Percentiles rank a stretch among this genome's conserved stretches.
These are phyloP conservation scores for Penicillium alfredii DNA, from an alignment of 495 filamentous ascomycete species.

Conservation along the genomic window DNA sequence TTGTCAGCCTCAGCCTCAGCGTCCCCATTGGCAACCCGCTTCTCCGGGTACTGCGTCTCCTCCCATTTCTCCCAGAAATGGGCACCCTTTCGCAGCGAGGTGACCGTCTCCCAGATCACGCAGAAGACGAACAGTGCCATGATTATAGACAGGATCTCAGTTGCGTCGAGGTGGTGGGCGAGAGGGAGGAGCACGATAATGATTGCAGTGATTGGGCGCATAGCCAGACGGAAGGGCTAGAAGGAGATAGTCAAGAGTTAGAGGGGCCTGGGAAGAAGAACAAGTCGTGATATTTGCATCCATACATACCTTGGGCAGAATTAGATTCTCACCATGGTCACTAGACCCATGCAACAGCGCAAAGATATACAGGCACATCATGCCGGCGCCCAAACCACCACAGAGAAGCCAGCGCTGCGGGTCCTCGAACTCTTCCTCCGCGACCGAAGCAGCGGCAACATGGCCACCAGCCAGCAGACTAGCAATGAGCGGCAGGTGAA, in stretches of 20 bases:
- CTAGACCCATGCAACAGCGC: slow-evolving; percentile 28
- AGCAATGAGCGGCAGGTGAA: slow-evolving; percentile 38
- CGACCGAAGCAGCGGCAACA: slow-evolving; percentile 25
- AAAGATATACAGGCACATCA: slow-evolving; percentile 32
- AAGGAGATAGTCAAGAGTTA: no score
- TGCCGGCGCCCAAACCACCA: slow-evolving; percentile 30
- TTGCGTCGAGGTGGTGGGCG: slow-evolving; percentile 21
- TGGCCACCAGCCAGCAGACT: slow-evolving; percentile 37
- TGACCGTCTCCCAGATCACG: slow-evolving; percentile 30
- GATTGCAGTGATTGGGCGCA: slow-evolving; percentile 26
- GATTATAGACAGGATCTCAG: slow-evolving; percentile 25
- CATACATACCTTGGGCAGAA: slow-evolving; percentile 28
- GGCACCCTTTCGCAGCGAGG: slow-evolving; percentile 23
- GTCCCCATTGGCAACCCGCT: neutral
- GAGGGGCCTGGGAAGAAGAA: no score
- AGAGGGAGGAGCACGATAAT: slow-evolving; percentile 28
- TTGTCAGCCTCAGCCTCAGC: neutral
- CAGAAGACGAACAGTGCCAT: slow-evolving; percentile 31
- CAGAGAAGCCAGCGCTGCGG: slow-evolving; percentile 34
- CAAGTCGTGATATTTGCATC: no score
- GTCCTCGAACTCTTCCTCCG: slow-evolving; percentile 20
- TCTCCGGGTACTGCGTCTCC: slow-evolving; percentile 30
- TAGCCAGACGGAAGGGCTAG: slow-evolving; percentile 25
- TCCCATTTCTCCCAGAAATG: slow-evolving; percentile 30
- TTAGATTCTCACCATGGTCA: slow-evolving; percentile 22